Percentiles rank a stretch among this genome's conserved stretches.
phyloP scores from a whole-genome alignment of 345 rosid species.

The Syzygium oleosum region DNA sequence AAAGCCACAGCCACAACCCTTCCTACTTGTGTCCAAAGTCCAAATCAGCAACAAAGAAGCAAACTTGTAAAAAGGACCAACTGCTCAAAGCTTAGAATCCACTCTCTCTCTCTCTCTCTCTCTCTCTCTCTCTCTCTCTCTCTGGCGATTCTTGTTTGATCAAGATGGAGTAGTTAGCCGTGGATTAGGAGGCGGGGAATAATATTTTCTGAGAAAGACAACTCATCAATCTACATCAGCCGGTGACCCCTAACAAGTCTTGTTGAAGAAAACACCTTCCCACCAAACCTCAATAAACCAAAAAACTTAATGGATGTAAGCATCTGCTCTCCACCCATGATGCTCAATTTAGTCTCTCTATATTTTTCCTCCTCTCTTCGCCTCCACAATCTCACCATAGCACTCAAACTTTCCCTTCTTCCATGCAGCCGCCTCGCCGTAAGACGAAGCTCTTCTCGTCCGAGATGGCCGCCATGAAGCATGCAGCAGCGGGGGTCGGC shows the following conservation, averaged over 20 bases:
- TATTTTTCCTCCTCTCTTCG: not conserved
- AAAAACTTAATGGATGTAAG: not conserved
- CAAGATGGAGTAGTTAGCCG: not conserved
- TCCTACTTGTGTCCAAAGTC: not conserved
- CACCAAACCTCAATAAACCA: conserved; percentile 58
- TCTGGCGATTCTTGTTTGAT: not conserved
- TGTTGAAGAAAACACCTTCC: conserved; percentile 45
- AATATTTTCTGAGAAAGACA: conserved; percentile 25
- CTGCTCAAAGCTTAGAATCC: not conserved
- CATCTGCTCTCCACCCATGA: conserved; percentile 11
- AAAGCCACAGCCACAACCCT: not conserved
- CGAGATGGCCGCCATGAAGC: conserved; percentile 25
- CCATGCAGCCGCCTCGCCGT: conserved; percentile 41
- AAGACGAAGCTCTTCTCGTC: conserved; percentile 18
- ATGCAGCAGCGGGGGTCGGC: conserved; percentile 1
- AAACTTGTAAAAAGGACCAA: not conserved
- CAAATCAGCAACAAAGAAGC: not conserved
- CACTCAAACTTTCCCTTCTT: not conserved
- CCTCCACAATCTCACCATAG: not conserved
- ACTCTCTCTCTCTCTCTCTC: not conserved
- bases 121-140: not conserved
- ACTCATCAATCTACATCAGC: conserved; percentile 27
- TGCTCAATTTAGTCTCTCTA: not conserved
- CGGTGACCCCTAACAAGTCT: conserved; percentile 30
- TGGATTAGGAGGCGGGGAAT: not conserved